Evolutionary conservation across 192 early-diverging fungal genomes (phyloP).

Genomic region (Coemansia sp.): DNA sequence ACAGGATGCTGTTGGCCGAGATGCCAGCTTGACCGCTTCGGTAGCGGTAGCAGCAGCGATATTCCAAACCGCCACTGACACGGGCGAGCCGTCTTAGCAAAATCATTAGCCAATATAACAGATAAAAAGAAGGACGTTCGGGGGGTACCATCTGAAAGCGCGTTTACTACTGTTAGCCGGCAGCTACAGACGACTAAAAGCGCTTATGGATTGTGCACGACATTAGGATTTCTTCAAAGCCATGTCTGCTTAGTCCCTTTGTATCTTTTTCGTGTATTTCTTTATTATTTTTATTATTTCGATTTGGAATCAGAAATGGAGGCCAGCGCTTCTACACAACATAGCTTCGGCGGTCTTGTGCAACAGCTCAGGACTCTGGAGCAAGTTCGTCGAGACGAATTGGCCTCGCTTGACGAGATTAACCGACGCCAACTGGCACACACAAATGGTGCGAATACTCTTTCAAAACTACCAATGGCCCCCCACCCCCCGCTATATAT

Average conservation of each 20-base stretch:
- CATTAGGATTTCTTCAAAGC: background rate
- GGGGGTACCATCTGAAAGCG: background rate
- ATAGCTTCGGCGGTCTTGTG: background rate
- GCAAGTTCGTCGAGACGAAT: conserved; percentile 15
- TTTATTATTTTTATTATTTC: background rate
- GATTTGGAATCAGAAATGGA: background rate
- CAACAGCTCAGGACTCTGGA: conserved; percentile 21
- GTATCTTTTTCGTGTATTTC: background rate
- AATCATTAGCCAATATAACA: background rate
- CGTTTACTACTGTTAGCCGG: background rate
- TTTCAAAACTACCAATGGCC: background rate
- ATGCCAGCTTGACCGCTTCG: background rate
- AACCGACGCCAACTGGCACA: conserved; percentile 5
- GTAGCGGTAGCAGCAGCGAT: background rate
- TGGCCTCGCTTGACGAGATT: conserved; percentile 13
- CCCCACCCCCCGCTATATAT: background rate
- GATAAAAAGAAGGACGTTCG: background rate
- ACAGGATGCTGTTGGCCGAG: background rate
- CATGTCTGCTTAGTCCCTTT: background rate
- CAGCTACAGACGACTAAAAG: background rate
- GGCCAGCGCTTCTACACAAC: background rate
- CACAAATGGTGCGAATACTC: background rate
- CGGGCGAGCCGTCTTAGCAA: background rate
- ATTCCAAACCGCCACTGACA: background rate
- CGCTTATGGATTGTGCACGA: background rate